A percentile compares a stretch with the other conserved stretches of the same genome.
Evolutionary conservation across 2,329 filamentous ascomycete genomes (phyloP).

Genomic region (Aspergillus ruber): DNA sequence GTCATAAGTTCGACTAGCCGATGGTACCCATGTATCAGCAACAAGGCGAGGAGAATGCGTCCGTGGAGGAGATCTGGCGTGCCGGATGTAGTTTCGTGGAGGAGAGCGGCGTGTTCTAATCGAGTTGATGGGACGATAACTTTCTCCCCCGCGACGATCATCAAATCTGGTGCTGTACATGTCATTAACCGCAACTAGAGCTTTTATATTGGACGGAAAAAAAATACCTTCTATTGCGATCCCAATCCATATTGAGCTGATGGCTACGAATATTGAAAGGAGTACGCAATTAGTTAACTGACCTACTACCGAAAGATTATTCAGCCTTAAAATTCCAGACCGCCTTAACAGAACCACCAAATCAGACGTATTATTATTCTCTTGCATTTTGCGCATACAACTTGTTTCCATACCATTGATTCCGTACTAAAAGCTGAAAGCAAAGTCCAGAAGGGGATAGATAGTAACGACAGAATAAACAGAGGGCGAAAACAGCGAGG

Average conservation of each 20-base stretch:
- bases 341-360: no score
- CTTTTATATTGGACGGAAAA: background rate
- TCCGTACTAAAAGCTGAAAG: no score
- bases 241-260: conserved; percentile 29
- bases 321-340: no score
- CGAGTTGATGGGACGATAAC: conserved; percentile 33
- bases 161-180: conserved; percentile 24
- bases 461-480: background rate
- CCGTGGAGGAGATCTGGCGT: conserved; percentile 31
- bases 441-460: background rate
- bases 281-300: no score
- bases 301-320: no score
- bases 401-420: no score
- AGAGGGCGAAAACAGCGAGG: background rate
- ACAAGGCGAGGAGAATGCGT: conserved; percentile 32
- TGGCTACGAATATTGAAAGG: background rate
- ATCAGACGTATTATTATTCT: no score
- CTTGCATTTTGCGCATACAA: no score
- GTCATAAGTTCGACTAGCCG: conserved; percentile 25
- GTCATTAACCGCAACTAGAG: conserved; percentile 6
- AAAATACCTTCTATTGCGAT: conserved; percentile 38
- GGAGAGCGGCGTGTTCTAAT: conserved; percentile 23
- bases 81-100: conserved; percentile 30
- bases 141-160: conserved; percentile 38
- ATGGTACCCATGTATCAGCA: conserved; percentile 39